Evolutionary conservation across 352 stramenopile species (phyloP), one percentile per base, ranked within the genome.

Genomic region (Phytophthora podocarpi): DNA sequence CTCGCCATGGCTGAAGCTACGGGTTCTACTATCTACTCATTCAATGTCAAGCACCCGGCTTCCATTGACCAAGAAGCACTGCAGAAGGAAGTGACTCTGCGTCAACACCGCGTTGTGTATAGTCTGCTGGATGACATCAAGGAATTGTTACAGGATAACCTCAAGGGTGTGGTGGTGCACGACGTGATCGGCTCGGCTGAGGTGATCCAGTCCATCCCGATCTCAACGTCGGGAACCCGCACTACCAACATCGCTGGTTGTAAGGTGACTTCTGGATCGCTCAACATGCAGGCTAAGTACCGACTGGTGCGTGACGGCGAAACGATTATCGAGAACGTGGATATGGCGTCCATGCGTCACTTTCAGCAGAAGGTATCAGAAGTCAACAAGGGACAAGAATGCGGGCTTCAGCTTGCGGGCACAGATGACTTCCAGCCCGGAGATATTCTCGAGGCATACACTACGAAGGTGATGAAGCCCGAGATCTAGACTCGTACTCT

Each of bases 161-260:
- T 95, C 43, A 69, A 77, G 10, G 75, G 79, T 41, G 70, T 90
- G 7, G 71, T 86, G 34, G 67, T 93, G 67, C 73, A 77, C 2
- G 74, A 91, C 42, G 69, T 95, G 12, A 63, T 91, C 11, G 89
- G 89, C 26, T 67, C 64, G 13, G 89, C 89, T 46, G 83, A 95
- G 39, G 78, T 97, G 46, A 66, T 95, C 40, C 80, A 96, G 52
- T 78, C 82, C 41, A 96, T 97, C 55, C 81, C 87, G 46, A 95
- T 97, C 61, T 91, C 87, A 36, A 83, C 71, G 34, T 85, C 76
- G 1, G 82, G 87, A 1, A 86, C 70, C 1, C 74, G 82, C 30
- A 98, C 97, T 54, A 97, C 88, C 59, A 96, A 98, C 74, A 95
- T 99, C 55, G 95, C 96, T 20, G 96, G 98, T 53, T 98, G 96